These are phyloP conservation scores for Dactylellina sp. DNA, from an alignment of 2,329 filamentous ascomycete genomes.

Conservation along the genomic window DNA sequence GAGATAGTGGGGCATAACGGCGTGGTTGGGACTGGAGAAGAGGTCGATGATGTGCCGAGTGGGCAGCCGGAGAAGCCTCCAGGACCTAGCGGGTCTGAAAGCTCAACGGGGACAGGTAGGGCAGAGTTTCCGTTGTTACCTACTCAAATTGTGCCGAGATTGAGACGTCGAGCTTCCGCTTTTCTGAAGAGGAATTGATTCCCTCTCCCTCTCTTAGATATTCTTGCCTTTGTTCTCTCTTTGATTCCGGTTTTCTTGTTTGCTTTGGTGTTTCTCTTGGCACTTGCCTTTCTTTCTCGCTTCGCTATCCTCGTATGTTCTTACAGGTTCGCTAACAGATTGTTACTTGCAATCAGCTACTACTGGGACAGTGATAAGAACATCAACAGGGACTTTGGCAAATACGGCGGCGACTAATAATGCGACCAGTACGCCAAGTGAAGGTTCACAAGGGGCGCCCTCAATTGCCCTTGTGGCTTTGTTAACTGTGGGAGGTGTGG, in stretches of 20 bases:
- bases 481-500: constrained; percentile 14
- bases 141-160: not conserved
- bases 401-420: not conserved
- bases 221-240: constrained; percentile 1
- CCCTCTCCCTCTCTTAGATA: not conserved
- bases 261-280: not conserved
- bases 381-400: constrained; percentile 9
- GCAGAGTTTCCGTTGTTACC: constrained; percentile 2
- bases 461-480: constrained; percentile 17
- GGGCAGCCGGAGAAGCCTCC: constrained; percentile 32
- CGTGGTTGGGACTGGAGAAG: constrained; percentile 50
- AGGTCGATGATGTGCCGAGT: constrained; percentile 38
- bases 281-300: not conserved
- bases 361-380: not conserved
- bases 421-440: constrained; percentile 18
- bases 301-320: not conserved
- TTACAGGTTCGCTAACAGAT: not conserved
- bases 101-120: constrained; percentile 13
- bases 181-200: constrained; percentile 5
- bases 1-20: constrained; percentile 59
- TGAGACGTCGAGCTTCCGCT: constrained; percentile 1
- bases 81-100: constrained; percentile 1
- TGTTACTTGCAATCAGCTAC: constrained; percentile 1
- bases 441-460: constrained; percentile 23
- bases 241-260: not conserved